Evolutionary conservation across 2,329 filamentous ascomycete species (phyloP).

Genomic region (Aspergillus sp.): DNA sequence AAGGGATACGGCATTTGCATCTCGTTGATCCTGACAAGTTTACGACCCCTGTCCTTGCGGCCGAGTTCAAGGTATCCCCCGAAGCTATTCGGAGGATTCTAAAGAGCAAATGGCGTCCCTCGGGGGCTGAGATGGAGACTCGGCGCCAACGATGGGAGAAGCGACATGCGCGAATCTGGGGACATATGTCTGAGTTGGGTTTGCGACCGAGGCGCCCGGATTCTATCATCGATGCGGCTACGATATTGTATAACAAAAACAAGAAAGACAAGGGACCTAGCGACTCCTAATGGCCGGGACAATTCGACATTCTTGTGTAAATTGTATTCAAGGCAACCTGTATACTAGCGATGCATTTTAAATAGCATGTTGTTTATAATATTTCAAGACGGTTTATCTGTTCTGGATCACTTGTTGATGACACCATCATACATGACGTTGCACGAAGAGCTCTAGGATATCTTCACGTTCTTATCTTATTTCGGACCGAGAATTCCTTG

Average conservation of each 20-base stretch:
- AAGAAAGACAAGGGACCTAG: background rate
- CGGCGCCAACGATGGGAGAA: constrained; percentile 46
- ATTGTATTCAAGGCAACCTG: background rate
- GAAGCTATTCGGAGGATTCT: constrained; percentile 88
- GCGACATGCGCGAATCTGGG: constrained; percentile 47
- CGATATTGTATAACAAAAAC: constrained; percentile 25
- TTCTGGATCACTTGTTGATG: background rate
- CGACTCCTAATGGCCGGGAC: background rate
- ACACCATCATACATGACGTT: background rate
- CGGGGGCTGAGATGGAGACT: constrained; percentile 38
- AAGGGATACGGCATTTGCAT: constrained; percentile 84
- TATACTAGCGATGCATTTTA: background rate
- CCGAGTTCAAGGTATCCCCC: constrained; percentile 80
- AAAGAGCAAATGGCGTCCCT: constrained; percentile 53
- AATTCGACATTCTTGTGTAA: background rate
- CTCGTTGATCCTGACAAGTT: constrained; percentile 74
- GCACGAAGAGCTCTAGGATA: background rate
- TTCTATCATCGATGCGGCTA: constrained; percentile 24
- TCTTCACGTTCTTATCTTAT: background rate
- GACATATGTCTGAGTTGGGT: constrained; percentile 49
- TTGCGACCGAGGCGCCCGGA: constrained; percentile 51
- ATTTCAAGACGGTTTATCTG: background rate
- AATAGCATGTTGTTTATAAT: background rate
- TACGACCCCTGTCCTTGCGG: constrained; percentile 69
- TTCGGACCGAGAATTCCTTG: background rate